Percentiles rank a stretch among this genome's conserved stretches.
phyloP scores from a whole-genome alignment of 2,329 filamentous ascomycete species.

The Neophaeococcomyces mojaviensis region DNA sequence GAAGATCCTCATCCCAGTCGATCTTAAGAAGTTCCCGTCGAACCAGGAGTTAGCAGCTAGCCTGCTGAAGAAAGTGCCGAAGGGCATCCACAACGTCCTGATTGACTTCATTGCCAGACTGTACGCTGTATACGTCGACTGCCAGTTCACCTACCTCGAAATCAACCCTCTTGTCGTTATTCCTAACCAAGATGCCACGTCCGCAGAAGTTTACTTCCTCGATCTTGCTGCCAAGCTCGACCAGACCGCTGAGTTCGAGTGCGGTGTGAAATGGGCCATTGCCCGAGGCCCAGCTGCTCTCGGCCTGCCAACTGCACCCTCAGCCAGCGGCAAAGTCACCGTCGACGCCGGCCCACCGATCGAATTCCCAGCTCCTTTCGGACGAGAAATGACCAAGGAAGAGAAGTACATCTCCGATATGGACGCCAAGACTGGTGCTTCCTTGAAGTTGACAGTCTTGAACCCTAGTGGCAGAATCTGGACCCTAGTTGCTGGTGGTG shows the following conservation, averaged over 20 bases:
- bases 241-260: conserved; percentile 98
- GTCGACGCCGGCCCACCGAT: conserved; percentile 96
- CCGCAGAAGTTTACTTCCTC: conserved; percentile 92
- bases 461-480: conserved; percentile 89
- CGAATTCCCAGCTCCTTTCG: conserved; percentile 98
- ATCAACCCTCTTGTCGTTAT: conserved; percentile 99
- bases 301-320: conserved; percentile 63
- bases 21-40: conserved; percentile 87
- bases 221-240: conserved; percentile 98
- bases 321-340: conserved; percentile 68
- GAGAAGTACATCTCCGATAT: conserved; percentile 98
- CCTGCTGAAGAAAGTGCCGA: conserved; percentile 86
- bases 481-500: conserved; percentile 97
- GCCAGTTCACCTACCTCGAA: conserved; percentile 99
- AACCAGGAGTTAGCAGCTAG: conserved; percentile 84
- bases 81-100: conserved; percentile 94
- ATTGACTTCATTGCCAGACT: conserved; percentile 98
- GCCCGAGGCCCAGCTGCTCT: conserved; percentile 84
- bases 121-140: conserved; percentile 98
- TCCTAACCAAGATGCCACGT: conserved; percentile 85
- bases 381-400: conserved; percentile 96
- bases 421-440: conserved; percentile 98
- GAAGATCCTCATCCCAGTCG: conserved; percentile 95
- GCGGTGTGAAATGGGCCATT: conserved; percentile 97
- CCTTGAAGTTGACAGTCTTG: conserved; percentile 93